A percentile compares a stretch with the other conserved stretches of the same genome.
These are phyloP conservation scores for Colletotrichum salicis DNA, from an alignment of 2,329 filamentous ascomycete species.

Conservation along the genomic window DNA sequence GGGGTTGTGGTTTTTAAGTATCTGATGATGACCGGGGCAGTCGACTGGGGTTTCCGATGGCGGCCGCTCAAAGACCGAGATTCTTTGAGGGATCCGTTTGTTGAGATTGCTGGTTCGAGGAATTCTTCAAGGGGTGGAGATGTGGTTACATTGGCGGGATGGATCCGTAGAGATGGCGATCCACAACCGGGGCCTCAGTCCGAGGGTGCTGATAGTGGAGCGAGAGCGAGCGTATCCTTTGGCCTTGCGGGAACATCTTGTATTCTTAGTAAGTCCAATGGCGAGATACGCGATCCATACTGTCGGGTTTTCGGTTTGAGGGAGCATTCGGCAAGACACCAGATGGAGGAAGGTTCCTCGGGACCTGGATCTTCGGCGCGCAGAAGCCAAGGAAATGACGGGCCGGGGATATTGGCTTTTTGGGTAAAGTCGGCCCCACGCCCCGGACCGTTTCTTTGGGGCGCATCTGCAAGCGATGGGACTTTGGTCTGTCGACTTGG, in stretches of 20 bases:
- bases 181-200: background rate
- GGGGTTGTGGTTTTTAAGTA: background rate
- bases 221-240: background rate
- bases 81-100: background rate
- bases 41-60: background rate
- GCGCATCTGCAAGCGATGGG: too few species aligned
- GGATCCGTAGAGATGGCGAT: background rate
- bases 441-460: too few species aligned
- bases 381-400: background rate
- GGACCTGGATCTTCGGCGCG: background rate
- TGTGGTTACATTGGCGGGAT: slow-evolving; percentile 10
- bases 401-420: background rate
- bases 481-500: too few species aligned
- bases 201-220: background rate
- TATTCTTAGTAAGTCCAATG: fast-evolving
- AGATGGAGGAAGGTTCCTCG: background rate
- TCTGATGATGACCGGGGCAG: background rate
- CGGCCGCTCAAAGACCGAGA: background rate
- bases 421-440: too few species aligned
- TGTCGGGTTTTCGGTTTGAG: background rate
- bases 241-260: background rate
- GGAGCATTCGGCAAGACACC: background rate
- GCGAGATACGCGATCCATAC: background rate
- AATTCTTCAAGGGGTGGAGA: slow-evolving; percentile 22
- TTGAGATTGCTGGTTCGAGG: background rate